Base-by-base conservation (phyloP, 169 alveolate species). In the Cyclospora cayetanensis region DNA sequence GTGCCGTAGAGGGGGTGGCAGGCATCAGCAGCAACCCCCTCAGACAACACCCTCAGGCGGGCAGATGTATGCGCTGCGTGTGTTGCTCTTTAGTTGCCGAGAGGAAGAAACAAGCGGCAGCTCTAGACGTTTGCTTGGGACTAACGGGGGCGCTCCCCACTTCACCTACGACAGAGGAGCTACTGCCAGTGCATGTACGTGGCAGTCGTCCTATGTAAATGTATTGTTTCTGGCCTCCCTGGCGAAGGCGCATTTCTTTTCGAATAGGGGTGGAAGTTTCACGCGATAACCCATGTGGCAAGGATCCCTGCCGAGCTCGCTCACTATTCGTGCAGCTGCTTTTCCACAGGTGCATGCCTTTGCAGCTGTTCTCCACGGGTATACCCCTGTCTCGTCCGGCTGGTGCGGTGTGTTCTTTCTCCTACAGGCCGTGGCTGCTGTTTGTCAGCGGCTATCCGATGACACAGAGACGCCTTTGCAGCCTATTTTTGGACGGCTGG, bases 351-450 rank as follows among this genome's bases (percentile, higher is more conserved):
- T 11, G 4, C 20, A 4, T 15, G 37, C 41, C 20, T 22, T 27
- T 25, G 37, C 77, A 9, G 42, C 1, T 66, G 31, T 1, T 66
- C 46, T 34, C 11, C 0, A 46, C 60, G 60, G 11, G 60, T 12
- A 22, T 46, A 22, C 11, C 60, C 60, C 1, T 46, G 60, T n/a
- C n/a, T n/a, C n/a, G n/a, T n/a, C n/a, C n/a, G n/a, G n/a, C n/a
- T n/a, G n/a, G n/a, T n/a, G n/a, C n/a, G n/a, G n/a, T n/a, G n/a
- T 70, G 43, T 35, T 70, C 60, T 35, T 31, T 41, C 52, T 37
- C 60, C 83, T 70, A 55, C 52, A 70, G 83, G 83, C 83, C 3
- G 83, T 70, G 11, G 83, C 83, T 70, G 83, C 83, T 34, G 83
- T 70, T 18, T 70, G 83, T 25, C 83, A 70, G 83, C 83, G 83